Conservation (phyloP, 495 filamentous ascomycete genomes). For the Talaromyces adpressus region DNA sequence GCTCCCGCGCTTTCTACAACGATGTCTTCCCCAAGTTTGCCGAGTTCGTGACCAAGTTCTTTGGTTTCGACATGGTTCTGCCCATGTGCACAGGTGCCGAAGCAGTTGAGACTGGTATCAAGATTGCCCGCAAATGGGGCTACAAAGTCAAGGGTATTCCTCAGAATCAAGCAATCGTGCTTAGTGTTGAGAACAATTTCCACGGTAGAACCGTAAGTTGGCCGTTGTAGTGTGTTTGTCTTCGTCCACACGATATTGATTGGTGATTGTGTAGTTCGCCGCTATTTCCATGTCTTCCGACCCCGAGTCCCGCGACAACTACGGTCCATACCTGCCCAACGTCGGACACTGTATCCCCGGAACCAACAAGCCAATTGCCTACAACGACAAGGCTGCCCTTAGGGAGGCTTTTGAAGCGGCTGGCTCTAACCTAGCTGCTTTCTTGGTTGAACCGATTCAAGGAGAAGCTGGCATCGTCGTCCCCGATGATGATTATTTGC, state of each 20-base stretch:
- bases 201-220: conserved; percentile 83
- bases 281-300: conserved; percentile 94
- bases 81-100: conserved; percentile 99
- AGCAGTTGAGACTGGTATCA: conserved; percentile 96
- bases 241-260: not conserved
- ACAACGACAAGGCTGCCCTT: conserved; percentile 77
- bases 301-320: conserved; percentile 92
- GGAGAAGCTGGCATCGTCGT: conserved; percentile 97
- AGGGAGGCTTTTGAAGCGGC: conserved; percentile 72
- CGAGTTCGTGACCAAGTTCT: conserved; percentile 78
- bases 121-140: conserved; percentile 97
- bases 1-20: conserved; percentile 95
- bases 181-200: conserved; percentile 87
- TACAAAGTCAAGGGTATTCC: conserved; percentile 95
- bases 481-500: conserved; percentile 82
- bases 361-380: conserved; percentile 72
- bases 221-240: not conserved
- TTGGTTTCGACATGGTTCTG: conserved; percentile 97
- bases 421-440: conserved; percentile 80
- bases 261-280: conserved; percentile 58
- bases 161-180: conserved; percentile 73
- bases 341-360: conserved; percentile 73
- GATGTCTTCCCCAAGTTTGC: conserved; percentile 98
- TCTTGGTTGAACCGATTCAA: conserved; percentile 97
- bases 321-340: conserved; percentile 89